Percentiles rank a stretch among this genome's conserved stretches.
Evolutionary conservation across 2,329 filamentous ascomycete genomes (phyloP).

Genomic region (Rhynchosporium graminicola): DNA sequence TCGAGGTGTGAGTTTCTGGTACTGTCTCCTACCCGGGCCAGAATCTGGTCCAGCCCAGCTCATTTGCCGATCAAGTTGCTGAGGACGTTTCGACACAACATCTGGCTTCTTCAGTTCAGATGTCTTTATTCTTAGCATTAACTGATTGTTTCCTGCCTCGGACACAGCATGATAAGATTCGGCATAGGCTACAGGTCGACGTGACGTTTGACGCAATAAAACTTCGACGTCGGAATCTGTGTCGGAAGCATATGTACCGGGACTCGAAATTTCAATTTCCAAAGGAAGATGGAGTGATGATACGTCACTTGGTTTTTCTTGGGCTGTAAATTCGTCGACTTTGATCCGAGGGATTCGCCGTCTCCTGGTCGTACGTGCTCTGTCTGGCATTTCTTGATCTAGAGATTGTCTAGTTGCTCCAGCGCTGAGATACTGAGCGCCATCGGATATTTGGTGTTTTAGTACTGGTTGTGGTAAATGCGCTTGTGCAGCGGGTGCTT

Average conservation of each 20-base stretch:
- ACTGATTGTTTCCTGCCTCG: conserved; percentile 9
- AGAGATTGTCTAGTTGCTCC: neutral
- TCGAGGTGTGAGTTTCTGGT: neutral
- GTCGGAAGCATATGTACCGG: neutral
- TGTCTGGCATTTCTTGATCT: neutral
- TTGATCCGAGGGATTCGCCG: conserved; percentile 11
- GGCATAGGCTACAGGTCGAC: neutral
- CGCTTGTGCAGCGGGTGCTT: neutral
- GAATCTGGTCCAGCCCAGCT: conserved; percentile 6
- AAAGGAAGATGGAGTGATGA: neutral
- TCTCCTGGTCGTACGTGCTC: neutral
- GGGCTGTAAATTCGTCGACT: neutral
- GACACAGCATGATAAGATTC: conserved; percentile 11
- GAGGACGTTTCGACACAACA: neutral
- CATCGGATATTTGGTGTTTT: no score
- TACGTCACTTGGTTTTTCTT: neutral
- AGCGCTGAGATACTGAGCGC: neutral
- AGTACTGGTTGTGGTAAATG: no score
- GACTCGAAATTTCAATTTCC: neutral
- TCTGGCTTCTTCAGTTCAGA: neutral
- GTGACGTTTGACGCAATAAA: neutral
- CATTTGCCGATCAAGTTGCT: neutral
- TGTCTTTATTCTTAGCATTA: neutral
- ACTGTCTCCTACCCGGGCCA: neutral
- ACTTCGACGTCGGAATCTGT: conserved; percentile 1